These are phyloP conservation scores for Eutreptiella sp. DNA, from an alignment of 208 protist genomes.

Conservation along the genomic window DNA sequence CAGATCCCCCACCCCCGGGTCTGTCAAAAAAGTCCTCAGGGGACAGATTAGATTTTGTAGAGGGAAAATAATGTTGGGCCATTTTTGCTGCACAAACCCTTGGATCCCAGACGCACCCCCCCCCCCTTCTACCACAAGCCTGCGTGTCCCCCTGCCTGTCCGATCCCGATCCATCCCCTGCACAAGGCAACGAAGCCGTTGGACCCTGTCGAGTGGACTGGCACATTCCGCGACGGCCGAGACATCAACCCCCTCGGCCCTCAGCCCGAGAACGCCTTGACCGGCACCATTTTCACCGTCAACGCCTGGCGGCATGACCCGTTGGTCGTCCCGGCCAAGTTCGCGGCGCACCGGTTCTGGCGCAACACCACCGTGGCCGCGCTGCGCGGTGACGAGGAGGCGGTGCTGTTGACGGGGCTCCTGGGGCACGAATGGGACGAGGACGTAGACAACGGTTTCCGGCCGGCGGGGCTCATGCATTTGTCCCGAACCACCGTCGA, in stretches of 20 bases:
- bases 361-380: slow-evolving; percentile 14
- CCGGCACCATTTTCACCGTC: slow-evolving; percentile 20
- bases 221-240: slow-evolving; percentile 15
- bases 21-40: too few species aligned
- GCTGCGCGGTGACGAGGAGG: neutral
- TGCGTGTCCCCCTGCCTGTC: too few species aligned
- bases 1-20: too few species aligned
- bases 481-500: slow-evolving; percentile 22
- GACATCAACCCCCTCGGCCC: slow-evolving; percentile 4
- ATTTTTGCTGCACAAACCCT: too few species aligned
- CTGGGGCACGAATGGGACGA: slow-evolving; percentile 31
- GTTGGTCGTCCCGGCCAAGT: slow-evolving; percentile 8
- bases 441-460: slow-evolving; percentile 28
- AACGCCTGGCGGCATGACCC: slow-evolving; percentile 26
- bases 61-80: too few species aligned
- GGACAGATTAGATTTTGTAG: too few species aligned
- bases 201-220: slow-evolving; percentile 20
- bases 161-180: too few species aligned
- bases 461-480: slow-evolving; percentile 15
- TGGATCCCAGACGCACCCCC: too few species aligned
- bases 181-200: slow-evolving; percentile 18
- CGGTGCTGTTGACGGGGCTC: slow-evolving; percentile 11
- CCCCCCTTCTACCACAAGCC: too few species aligned
- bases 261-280: slow-evolving; percentile 21
- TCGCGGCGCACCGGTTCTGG: slow-evolving; percentile 12